Base-by-base conservation (phyloP, 2,329 filamentous ascomycete species). In the Alternaria triticina region DNA sequence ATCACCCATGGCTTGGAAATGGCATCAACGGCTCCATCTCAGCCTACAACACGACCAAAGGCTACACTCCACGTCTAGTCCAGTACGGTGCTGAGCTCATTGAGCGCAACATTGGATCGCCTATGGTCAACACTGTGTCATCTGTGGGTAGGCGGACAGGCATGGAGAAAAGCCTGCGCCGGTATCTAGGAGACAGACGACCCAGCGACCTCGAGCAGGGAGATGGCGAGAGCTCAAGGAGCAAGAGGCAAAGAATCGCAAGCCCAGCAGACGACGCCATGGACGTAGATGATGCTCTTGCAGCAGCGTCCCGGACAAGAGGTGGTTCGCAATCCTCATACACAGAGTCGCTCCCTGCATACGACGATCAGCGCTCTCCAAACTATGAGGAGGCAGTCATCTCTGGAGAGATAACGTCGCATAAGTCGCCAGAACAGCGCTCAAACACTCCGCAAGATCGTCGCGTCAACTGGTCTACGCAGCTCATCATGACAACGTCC, bases 41-140 rank as follows among this genome's bases (percentile, higher is more conserved):
- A 1, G 93, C 92, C 1, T 98, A 98, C 78, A 90, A 91, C 27
- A 90, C 87, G 3, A 94, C 92, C 11, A 97, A 98, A 80, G 93
- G 94, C 70, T 96, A 95, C 74, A 96, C 93, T 1, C 94, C 95
- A 0, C 88, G 91, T 3, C 93, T 97, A 76, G 94, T 86, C n/a
- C 82, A 92, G 79, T 91, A 92, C n/a, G 89, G 94, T 64, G 95
- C 93, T 52, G 93, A 97, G 77, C 93, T 96, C 72, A 90, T 97
- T 20, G 95, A 98, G 79, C 90, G 92, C 50, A 95, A 93, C 70
- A 88, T 97, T 55, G 92, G 87, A 12, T 85, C 91, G 1, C 94
- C 93, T 1, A 89, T 97, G 56, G 92, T 92, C 56, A 96, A 92
- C 74, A 96, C 93, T 0, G 92, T 97, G 28, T 92, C 92, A 13